Base-by-base conservation (phyloP, 495 filamentous ascomycete species). In the Trichocladium uniseriatum region DNA sequence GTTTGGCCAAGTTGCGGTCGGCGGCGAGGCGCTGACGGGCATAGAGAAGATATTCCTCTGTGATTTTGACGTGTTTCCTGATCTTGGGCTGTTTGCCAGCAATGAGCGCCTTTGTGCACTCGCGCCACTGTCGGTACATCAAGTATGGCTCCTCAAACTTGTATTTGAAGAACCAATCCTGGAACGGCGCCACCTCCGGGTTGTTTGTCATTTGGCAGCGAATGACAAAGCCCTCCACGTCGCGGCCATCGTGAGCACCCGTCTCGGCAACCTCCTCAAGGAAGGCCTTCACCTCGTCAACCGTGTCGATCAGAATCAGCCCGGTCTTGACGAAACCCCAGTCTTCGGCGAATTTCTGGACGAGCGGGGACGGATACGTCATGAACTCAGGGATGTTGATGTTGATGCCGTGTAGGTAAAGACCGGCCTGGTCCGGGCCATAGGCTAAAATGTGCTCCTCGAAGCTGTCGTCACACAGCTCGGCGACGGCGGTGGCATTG, bases 161-260 rank as follows among this genome's bases (percentile, higher is more conserved):
- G 77, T 88, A 98, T 65, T 98, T 98, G 81, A 97, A 98, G 69
- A 98, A 97, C 91, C 91, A 98, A 64, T 97, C 87, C 15, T 77
- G 71, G 68, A 79, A 92, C 5, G 62, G 52, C 0, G 67, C 54
- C 35, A 62, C 65, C 2, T 59, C 58, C 1, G 53, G 54, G 7
- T 67, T 45, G 9, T 59, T 49, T 0, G 68, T 58, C 51, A 80
- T 78, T 61, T 87, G 82, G 69, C 92, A 97, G 45, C 92, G 83
- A 49, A 98, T 85, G 45, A 98, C 92, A 55, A 98, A 98, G 3
- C 92, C 92, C 64, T 98, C 92, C 2, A 95, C 91, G 53, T 97
- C 89, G 45, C 88, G 83, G 8, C 87, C 91, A 53, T 82, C 81
- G 67, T 91, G 95, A 2, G 84, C 79, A 7, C 90, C 90, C 11